A percentile compares a stretch with the other conserved stretches of the same genome.
Evolutionary conservation across 495 filamentous ascomycete species (phyloP).

Genomic region (Cercophora sp.): DNA sequence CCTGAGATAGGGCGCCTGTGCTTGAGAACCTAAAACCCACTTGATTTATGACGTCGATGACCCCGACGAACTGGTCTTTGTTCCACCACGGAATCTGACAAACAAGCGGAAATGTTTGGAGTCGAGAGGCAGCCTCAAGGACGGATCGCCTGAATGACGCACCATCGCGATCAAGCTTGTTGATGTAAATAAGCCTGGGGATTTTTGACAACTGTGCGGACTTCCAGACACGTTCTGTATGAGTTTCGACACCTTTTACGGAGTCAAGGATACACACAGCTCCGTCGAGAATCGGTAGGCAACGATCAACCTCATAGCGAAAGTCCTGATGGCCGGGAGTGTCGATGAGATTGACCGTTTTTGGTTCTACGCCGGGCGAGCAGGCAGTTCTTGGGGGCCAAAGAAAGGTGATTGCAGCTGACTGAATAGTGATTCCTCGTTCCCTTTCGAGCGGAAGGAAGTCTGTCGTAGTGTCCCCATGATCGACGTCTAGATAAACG

Average conservation of each 20-base stretch:
- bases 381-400: conserved; percentile 54
- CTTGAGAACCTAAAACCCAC: conserved; percentile 48
- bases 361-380: conserved; percentile 37
- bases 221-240: conserved; percentile 95
- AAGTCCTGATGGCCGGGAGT: conserved; percentile 98
- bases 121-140: conserved; percentile 72
- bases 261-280: conserved; percentile 95
- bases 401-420: conserved; percentile 89
- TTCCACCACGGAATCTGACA: conserved; percentile 96
- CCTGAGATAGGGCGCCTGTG: conserved; percentile 47
- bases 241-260: conserved; percentile 95
- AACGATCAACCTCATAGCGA: conserved; percentile 94
- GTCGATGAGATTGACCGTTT: conserved; percentile 85
- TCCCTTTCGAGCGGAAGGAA: conserved; percentile 93
- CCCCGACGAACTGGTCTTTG: conserved; percentile 69
- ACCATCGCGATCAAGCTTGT: conserved; percentile 94
- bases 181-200: conserved; percentile 83
- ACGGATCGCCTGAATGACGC: conserved; percentile 86
- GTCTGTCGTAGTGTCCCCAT: conserved; percentile 96
- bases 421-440: conserved; percentile 96
- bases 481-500: conserved; percentile 70
- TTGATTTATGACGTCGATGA: conserved; percentile 72
- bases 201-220: conserved; percentile 84
- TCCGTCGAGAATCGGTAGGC: conserved; percentile 87
- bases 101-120: conserved; percentile 81